phyloP scores from a whole-genome alignment of 345 rosid species.

The Barbarea vulgaris region DNA sequence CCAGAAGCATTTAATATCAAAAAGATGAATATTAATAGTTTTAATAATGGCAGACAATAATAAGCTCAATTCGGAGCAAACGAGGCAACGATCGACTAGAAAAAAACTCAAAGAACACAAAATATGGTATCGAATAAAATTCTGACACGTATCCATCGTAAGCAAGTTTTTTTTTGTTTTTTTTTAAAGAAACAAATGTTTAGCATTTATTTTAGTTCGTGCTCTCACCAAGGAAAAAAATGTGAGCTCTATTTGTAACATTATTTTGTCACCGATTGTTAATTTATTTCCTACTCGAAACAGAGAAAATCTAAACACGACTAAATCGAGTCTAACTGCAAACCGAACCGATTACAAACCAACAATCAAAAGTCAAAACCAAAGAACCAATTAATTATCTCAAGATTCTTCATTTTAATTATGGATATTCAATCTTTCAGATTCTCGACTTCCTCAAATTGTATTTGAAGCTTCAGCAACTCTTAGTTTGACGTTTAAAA shows the following conservation, averaged over 20 bases:
- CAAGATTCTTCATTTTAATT: not conserved
- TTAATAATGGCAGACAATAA: conserved; percentile 19
- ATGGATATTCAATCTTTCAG: not conserved
- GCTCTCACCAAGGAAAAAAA: not conserved
- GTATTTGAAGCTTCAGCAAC: not conserved
- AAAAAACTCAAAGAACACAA: conserved; percentile 14
- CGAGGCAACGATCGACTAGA: conserved; percentile 21
- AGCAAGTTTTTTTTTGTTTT: not conserved
- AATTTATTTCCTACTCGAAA: not conserved
- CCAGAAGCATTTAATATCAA: conserved; percentile 3
- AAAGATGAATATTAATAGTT: not conserved
- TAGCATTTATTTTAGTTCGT: not conserved
- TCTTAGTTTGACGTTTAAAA: not conserved
- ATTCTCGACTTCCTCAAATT: not conserved
- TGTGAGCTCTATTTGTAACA: not conserved
- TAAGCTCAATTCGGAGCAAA: conserved; percentile 17
- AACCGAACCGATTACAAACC: not conserved
- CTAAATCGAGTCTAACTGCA: not conserved
- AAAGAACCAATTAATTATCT: not conserved
- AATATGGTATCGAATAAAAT: not conserved
- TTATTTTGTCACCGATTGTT: not conserved
- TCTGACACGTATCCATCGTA: not conserved
- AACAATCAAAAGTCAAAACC: not conserved
- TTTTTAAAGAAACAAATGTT: no score
- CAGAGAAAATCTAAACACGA: not conserved